A percentile compares a stretch with the other conserved stretches of the same genome.
Conservation (phyloP, 768 basidiomycete genomes). For the Tylopilus plumbeoviolaceoides region DNA sequence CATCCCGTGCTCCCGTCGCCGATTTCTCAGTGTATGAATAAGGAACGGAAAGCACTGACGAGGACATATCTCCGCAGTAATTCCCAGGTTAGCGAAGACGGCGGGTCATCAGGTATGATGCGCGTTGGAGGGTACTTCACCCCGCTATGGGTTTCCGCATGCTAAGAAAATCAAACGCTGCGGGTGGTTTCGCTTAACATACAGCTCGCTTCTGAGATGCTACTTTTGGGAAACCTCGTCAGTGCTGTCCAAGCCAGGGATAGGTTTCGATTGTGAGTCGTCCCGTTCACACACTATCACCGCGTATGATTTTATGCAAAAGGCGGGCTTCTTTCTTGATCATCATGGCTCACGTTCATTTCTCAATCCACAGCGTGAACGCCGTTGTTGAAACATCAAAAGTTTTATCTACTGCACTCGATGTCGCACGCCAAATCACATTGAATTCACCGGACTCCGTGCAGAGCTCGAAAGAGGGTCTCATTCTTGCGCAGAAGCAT, state of each 20-base stretch:
- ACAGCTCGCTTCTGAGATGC: slow-evolving; percentile 74
- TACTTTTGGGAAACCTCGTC: slow-evolving; percentile 68
- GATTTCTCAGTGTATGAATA: slow-evolving; percentile 2
- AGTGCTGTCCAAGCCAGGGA: slow-evolving; percentile 62
- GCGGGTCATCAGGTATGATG: slow-evolving; percentile 71
- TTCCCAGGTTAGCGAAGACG: slow-evolving; percentile 61
- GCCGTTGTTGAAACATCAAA: slow-evolving; percentile 50
- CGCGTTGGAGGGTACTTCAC: slow-evolving; percentile 1
- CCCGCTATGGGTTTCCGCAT: slow-evolving; percentile 7
- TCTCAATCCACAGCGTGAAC: slow-evolving; percentile 53
- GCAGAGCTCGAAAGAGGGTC: slow-evolving; percentile 67
- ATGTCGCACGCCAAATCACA: slow-evolving; percentile 54
- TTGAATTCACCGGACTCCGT: slow-evolving; percentile 77
- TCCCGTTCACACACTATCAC: slow-evolving; percentile 15
- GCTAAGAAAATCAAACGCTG: slow-evolving; percentile 10
- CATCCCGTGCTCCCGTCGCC: not conserved
- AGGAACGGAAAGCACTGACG: slow-evolving; percentile 14
- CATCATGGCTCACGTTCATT: slow-evolving; percentile 14
- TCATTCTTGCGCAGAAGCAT: slow-evolving; percentile 53
- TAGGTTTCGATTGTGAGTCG: slow-evolving; percentile 70
- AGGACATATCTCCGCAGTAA: slow-evolving; percentile 38
- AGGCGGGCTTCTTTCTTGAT: slow-evolving; percentile 9
- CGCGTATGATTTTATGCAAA: slow-evolving; percentile 6
- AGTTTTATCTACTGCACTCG: slow-evolving; percentile 59
- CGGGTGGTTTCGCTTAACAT: not conserved